phyloP scores from a whole-genome alignment of 345 rosid genomes.

The Gossypium herbaceum region DNA sequence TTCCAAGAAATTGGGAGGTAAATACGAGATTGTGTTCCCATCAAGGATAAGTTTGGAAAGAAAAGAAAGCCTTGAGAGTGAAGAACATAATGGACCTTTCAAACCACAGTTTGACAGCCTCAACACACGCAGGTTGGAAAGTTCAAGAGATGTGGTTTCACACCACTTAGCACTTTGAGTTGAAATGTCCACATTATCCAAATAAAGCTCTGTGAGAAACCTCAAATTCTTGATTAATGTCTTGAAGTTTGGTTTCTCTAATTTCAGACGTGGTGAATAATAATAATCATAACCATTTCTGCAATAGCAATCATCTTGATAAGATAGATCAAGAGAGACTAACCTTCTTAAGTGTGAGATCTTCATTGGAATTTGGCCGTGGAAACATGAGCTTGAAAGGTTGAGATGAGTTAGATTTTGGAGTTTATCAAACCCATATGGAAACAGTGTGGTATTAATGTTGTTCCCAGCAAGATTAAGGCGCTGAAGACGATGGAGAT shows the following conservation, averaged over 20 bases:
- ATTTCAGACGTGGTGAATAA: too few species aligned
- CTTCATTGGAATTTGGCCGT: neutral
- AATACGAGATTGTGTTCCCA: too few species aligned
- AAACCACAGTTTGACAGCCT: too few species aligned
- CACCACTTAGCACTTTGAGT: neutral
- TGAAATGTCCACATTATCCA: slow-evolving; percentile 1
- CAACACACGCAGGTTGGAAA: neutral
- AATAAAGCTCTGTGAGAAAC: neutral
- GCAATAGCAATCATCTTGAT: neutral
- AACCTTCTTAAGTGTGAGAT: slow-evolving; percentile 1
- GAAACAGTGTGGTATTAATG: neutral
- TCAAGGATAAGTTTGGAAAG: too few species aligned
- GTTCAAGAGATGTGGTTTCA: neutral
- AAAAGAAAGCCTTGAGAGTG: too few species aligned
- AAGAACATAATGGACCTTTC: too few species aligned
- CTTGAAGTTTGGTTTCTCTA: neutral
- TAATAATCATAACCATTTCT: too few species aligned
- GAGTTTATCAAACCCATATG: neutral
- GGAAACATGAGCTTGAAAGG: neutral
- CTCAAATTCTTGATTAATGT: neutral
- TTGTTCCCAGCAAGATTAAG: slow-evolving; percentile 10
- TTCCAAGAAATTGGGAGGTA: too few species aligned
- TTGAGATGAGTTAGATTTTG: slow-evolving; percentile 6
- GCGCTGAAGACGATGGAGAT: neutral
- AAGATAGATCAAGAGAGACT: neutral